Conservation (phyloP, 306 rosid species). For the Dryas octopetala region DNA sequence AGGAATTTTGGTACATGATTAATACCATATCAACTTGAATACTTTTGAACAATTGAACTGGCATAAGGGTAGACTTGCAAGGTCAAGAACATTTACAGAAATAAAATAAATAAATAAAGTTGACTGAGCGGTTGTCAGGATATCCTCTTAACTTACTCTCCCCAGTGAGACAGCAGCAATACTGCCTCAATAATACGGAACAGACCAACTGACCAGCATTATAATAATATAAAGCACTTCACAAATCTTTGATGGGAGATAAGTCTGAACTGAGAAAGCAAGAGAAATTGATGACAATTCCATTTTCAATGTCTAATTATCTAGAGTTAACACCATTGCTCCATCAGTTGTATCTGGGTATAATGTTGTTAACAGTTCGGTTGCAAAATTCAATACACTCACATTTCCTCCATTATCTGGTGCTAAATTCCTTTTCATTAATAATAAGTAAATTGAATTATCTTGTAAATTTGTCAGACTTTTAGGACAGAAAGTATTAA, state of each 20-base stretch:
- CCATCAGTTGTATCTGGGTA: not conserved
- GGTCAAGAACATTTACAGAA: not conserved
- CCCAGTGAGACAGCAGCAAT: not conserved
- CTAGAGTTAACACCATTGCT: constrained; percentile 8
- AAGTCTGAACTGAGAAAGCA: not conserved
- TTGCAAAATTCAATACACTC: not conserved
- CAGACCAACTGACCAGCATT: not conserved
- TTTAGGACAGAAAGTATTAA: not conserved
- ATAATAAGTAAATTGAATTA: not conserved
- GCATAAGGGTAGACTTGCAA: not conserved
- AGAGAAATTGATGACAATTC: not conserved
- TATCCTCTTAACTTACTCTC: not conserved
- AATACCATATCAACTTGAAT: not conserved
- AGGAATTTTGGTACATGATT: not conserved
- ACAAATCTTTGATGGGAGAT: not conserved
- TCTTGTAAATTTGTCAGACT: not conserved
- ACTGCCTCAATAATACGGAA: not conserved
- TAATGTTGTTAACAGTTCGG: not conserved
- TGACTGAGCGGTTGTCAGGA: not conserved
- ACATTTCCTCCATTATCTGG: constrained; percentile 7
- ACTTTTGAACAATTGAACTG: not conserved
- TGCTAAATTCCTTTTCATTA: not conserved
- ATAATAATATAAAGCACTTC: not conserved
- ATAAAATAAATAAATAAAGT: not conserved
- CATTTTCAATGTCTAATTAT: not conserved